Evolutionary conservation across 2,329 filamentous ascomycete species (phyloP).

Genomic region (Colletotrichum navitas): DNA sequence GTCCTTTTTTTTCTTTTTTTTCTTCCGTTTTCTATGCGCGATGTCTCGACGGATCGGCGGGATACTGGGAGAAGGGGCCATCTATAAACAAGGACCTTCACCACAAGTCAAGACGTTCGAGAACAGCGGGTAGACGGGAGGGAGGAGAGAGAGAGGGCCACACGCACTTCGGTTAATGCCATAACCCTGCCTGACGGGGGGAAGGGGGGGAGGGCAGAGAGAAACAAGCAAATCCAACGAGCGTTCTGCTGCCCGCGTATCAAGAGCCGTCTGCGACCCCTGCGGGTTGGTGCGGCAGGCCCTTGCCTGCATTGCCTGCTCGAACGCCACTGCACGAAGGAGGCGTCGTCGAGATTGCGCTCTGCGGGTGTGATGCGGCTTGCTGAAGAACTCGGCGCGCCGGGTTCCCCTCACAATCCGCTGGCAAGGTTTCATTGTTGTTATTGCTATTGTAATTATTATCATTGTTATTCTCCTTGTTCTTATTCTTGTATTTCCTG

Average conservation of each 20-base stretch:
- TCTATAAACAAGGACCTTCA: background rate
- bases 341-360: constrained; percentile 36
- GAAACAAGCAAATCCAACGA: too few relatives aligned
- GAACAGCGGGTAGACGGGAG: background rate
- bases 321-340: constrained; percentile 17
- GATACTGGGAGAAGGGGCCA: background rate
- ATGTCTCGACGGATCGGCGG: background rate
- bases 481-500: background rate
- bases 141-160: background rate
- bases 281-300: constrained; percentile 8
- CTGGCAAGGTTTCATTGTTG: too few relatives aligned
- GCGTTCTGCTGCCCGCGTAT: constrained; percentile 1
- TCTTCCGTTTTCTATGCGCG: background rate
- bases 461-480: too few relatives aligned
- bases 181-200: background rate
- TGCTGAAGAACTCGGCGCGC: background rate
- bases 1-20: too few relatives aligned
- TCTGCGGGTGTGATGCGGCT: constrained; percentile 5
- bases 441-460: background rate
- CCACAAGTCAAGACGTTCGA: background rate
- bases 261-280: constrained; percentile 2
- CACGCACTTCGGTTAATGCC: constrained; percentile 9
- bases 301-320: constrained; percentile 18
- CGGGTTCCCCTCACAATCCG: background rate
- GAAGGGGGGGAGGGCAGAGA: background rate